Evolutionary conservation across 345 rosid genomes (phyloP).

Genomic region (Heritiera littoralis): DNA sequence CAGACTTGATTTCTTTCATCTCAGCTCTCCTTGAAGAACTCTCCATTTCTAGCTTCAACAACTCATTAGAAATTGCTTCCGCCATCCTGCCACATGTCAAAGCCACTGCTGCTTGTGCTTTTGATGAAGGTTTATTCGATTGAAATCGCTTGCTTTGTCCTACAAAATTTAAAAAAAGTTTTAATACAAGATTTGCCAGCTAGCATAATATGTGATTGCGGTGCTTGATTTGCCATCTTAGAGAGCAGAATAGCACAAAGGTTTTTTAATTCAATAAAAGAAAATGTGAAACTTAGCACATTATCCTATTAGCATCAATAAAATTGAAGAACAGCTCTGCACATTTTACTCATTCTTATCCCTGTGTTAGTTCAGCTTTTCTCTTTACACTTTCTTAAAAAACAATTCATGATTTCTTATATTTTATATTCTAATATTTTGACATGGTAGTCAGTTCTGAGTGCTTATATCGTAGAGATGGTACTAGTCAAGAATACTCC

Average conservation of each 20-base stretch:
- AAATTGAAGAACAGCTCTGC: neutral
- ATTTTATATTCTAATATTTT: neutral
- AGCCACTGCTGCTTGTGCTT: conserved; percentile 85
- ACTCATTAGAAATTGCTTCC: conserved; percentile 57
- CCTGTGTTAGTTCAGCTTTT: neutral
- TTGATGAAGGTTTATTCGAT: conserved; percentile 74
- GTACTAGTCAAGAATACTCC: neutral
- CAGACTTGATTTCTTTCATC: conserved; percentile 60
- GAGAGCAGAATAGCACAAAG: neutral
- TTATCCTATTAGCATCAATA: neutral
- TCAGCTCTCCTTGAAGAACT: conserved; percentile 47
- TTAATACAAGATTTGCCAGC: conserved; percentile 20
- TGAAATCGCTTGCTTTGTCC: conserved; percentile 86
- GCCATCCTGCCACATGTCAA: conserved; percentile 73
- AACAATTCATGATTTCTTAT: neutral
- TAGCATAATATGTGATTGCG: neutral
- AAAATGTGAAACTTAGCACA: neutral
- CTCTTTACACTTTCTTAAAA: neutral
- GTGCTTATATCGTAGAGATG: neutral
- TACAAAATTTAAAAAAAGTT: conserved; percentile 28
- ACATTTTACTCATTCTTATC: neutral
- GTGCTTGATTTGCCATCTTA: conserved; percentile 11
- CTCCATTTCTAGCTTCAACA: conserved; percentile 67
- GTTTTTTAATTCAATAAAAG: neutral
- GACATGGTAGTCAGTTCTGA: neutral